A percentile compares a stretch with the other conserved stretches of the same genome.
Conservation (phyloP, 148 eudicot species). For the Rheum nobile region DNA sequence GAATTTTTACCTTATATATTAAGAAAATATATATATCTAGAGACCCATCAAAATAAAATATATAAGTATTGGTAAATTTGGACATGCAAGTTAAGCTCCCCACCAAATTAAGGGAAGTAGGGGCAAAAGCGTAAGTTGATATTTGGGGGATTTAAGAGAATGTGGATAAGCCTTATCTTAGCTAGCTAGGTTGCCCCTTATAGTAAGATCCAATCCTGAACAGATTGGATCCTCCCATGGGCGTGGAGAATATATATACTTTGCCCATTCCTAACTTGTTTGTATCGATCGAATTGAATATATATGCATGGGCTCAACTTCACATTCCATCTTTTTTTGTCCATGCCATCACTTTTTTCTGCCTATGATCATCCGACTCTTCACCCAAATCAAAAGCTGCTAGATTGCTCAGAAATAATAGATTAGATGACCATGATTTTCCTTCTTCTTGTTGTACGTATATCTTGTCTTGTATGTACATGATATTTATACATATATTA, state of each 20-base stretch:
- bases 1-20: too few species aligned
- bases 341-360: too few species aligned
- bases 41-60: too few species aligned
- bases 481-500: neutral
- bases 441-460: neutral
- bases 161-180: slow-evolving; percentile 3
- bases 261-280: neutral
- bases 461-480: neutral
- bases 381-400: neutral
- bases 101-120: too few species aligned
- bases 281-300: neutral
- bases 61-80: too few species aligned
- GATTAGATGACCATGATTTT: neutral
- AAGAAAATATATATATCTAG: too few species aligned
- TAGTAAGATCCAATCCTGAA: neutral
- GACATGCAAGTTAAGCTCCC: too few species aligned
- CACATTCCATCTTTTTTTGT: neutral
- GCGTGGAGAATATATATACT: neutral
- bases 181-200: neutral
- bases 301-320: neutral
- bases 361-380: neutral
- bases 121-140: neutral
- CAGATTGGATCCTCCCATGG: neutral
- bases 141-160: neutral
- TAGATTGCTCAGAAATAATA: neutral